Base-by-base conservation (phyloP, 768 basidiomycete genomes). In the Boletus edulis region DNA sequence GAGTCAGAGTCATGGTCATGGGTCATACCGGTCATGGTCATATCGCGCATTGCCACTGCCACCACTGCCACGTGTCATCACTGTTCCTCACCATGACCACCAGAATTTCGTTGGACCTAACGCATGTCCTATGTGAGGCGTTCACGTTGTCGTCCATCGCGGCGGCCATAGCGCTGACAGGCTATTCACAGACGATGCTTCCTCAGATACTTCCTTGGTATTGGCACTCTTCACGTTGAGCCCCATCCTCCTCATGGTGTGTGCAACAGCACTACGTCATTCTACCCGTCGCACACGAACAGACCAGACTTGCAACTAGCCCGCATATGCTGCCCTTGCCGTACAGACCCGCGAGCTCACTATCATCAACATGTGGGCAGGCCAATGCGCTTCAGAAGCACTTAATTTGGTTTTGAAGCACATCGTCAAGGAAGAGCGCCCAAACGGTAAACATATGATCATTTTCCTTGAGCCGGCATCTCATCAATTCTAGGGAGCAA, bases 291-390 rank as follows among this genome's bases (percentile, higher is more conserved):
- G 17, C 24, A 47, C 35, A 1, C 46, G 38, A 39, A 15, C 60
- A 54, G 7, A 58, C 45, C 32, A 49, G 32, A 29, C 59, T 31
- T 48, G 52, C 48, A 29, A 51, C 42, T 55, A 93, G 90, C 83
- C 91, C 35, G 86, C 89, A 13, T 93, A 93, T 68, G 88, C 88
- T 8, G 86, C 78, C 3, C 75, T 93, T 11, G 81, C 84, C 3
- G 78, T 90, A 4, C 82, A 86, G 58, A 89, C 87, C 4, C 84
- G 91, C 29, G 91, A 94, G 69, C 80, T 87, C 48, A 73, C 86
- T n/a, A 79, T 94, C 66, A 79, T 91, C 57, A 78, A 84, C 42
- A 92, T 93, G 90, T 91, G 90, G 87, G 77, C 78, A 1, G 91
- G 91, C 32, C 91, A 94, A 66, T 66, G 90, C 51, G 73, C 77